Conservation (phyloP, 768 basidiomycete species). For the Tubosaeta sp. region DNA sequence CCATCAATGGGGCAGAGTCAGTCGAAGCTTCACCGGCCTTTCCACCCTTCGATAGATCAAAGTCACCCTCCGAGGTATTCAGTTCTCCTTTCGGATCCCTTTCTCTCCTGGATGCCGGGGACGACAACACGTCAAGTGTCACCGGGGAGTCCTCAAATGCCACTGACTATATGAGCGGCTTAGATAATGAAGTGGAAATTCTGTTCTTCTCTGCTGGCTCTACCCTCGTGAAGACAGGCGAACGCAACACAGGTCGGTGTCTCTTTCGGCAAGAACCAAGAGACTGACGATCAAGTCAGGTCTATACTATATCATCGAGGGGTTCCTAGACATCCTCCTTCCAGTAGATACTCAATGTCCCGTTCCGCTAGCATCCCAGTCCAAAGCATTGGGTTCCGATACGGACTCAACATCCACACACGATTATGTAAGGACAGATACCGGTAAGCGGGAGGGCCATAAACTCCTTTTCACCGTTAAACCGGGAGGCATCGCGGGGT, state of each 20-base stretch:
- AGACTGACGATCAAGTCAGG: constrained; percentile 36
- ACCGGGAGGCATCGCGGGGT: constrained; percentile 96
- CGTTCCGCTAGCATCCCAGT: constrained; percentile 9
- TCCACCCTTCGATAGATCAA: constrained; percentile 42
- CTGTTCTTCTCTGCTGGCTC: constrained; percentile 87
- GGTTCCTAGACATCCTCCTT: constrained; percentile 88
- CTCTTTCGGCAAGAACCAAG: neutral
- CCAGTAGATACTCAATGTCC: constrained; percentile 35
- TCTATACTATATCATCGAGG: constrained; percentile 93
- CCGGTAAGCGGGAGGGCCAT: constrained; percentile 34
- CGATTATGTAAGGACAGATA: constrained; percentile 27
- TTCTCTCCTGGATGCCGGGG: constrained; percentile 65
- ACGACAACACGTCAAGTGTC: constrained; percentile 62
- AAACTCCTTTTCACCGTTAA: constrained; percentile 92
- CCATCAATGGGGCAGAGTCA: constrained; percentile 64
- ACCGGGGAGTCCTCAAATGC: constrained; percentile 54
- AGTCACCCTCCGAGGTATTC: constrained; percentile 36
- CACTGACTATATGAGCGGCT: constrained; percentile 64
- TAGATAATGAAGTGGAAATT: constrained; percentile 97
- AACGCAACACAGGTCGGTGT: constrained; percentile 73
- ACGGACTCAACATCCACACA: constrained; percentile 37
- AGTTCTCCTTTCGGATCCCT: constrained; percentile 70
- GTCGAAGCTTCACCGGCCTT: constrained; percentile 63
- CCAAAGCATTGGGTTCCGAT: constrained; percentile 22
- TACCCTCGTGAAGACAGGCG: constrained; percentile 83